Evolutionary conservation across 495 filamentous ascomycete species (phyloP), one percentile per base, ranked within the genome.

Genomic region (Articulospora tetracladia): DNA sequence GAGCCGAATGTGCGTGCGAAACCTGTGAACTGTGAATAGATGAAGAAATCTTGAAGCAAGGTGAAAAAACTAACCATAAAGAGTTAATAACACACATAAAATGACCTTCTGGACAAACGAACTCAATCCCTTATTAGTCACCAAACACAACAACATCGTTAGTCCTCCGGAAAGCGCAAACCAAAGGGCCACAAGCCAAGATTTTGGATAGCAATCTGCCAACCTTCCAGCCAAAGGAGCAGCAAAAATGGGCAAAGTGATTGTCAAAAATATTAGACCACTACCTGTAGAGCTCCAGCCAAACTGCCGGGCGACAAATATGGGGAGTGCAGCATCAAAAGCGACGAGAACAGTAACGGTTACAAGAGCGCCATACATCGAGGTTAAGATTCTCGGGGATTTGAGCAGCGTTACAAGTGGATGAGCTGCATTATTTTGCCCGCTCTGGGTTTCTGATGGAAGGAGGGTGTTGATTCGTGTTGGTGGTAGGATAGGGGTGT

Each of bases 231-330:
- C 76, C 6, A 88, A 56, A 0, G 89, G 88, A 2, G 83, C 81
- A 23, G 84, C 59, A 58, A 86, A 86, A 50, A 76, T 83, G 8
- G 78, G 83, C 53, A 82, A 69, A 49, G 86, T 81, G 30, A 89
- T 61, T 8, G 86, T 79, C 3, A 92, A 76, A 68, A 92, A 92
- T 15, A 90, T 74, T 20, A 92, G 68, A 1, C 87, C 89, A 27
- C 86, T 86, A 17, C 85, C 87, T 0, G 82, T 80, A 6, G 88
- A 78, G 20, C 76, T 76, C 84, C 86, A 93, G 57, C 73, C 64
- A 59, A 90, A 91, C 4, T 72, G 78, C 0, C 74, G 68, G 57
- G 82, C 76, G 4, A 88, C 84, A 60, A 84, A 85, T 11, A 91
- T 72, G 19, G 90, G 83, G 8, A 92, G 71, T 2, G 76, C 75